These are phyloP conservation scores for Penicillium sp. DNA, from an alignment of 2,329 filamentous ascomycete species.

Conservation along the genomic window DNA sequence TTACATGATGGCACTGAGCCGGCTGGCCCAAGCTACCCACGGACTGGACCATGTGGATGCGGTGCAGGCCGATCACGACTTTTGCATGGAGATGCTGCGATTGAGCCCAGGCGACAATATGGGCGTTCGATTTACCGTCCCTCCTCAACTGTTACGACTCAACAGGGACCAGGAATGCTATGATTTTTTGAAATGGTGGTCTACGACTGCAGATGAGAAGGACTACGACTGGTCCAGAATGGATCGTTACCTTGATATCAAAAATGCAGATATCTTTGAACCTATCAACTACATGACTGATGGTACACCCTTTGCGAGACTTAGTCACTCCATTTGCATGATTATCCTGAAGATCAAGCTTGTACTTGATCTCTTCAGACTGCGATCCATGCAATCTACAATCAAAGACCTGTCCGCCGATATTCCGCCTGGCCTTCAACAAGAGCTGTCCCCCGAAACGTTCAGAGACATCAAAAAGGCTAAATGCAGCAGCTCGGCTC, in stretches of 20 bases:
- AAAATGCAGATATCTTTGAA: conserved; percentile 6
- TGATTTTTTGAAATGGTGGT: conserved; percentile 10
- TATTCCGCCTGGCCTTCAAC: background rate
- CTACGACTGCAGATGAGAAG: background rate
- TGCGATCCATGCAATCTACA: background rate
- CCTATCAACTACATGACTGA: background rate
- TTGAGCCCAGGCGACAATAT: conserved; percentile 4
- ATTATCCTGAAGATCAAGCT: background rate
- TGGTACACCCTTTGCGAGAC: too few species aligned
- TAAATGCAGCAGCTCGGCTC: background rate
- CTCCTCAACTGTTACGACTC: conserved; percentile 1
- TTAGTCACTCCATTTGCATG: background rate
- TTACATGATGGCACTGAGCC: conserved; percentile 1
- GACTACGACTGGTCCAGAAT: background rate
- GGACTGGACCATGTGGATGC: background rate
- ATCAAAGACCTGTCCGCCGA: background rate
- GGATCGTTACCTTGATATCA: background rate
- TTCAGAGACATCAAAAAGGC: too few species aligned
- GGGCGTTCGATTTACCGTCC: background rate
- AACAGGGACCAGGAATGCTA: conserved; percentile 9
- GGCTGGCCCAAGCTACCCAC: background rate
- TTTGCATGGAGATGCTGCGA: conserved; percentile 2
- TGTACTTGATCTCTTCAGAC: background rate
- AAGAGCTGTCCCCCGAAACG: too few species aligned
- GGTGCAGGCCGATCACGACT: conserved; percentile 1